Base-by-base conservation (phyloP, 768 basidiomycete genomes). In the Pulveroboletus frians region DNA sequence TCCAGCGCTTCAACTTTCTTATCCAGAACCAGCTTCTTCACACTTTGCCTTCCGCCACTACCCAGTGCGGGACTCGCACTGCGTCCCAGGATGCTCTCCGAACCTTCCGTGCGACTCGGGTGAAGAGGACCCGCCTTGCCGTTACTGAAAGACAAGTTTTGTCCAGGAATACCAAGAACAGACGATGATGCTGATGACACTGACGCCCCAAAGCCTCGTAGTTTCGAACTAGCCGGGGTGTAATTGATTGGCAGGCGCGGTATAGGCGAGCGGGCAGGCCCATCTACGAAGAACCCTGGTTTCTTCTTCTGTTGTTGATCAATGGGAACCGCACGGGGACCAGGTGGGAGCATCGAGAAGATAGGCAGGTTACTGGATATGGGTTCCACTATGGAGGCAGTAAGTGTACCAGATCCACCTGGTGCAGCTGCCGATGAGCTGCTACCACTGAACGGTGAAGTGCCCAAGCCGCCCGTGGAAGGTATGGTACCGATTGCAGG, bases 11-110 rank as follows among this genome's bases (percentile, higher is more conserved):
- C 85, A 14, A 89, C 73, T 63, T 85, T 91, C 69, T 88, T 92
- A 62, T 92, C 88, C 53, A 96, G 65, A 32, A 92, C 84, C 50
- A 97, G 77, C 63, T 95, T 95, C 74, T 97, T 97, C 50, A 95
- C 90, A 62, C 91, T 95, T 50, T 85, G 81, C 47, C 84, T 75
- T 50, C 69, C 74, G 37, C 80, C 87, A 58, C 78, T 85, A 6
- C 88, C 87, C 42, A 89, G 66, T 4, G 81, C 73, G 1, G 84
- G 82, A 54, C 80, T 83, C 9, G 77, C 70, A 47, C 78, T 79
- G 9, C 68, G 64, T 38, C 74, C 76, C 49, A 85, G 51, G 58
- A 88, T 80, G 0, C 76, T 72, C 52, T 92, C 88, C 4, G 86
- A 75, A 39, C n/a, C 49, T 43, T 83, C 77, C 20, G 71, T 65